Base-by-base conservation (phyloP, 2,329 filamentous ascomycete species). In the Penicillium fuscoglaucum region DNA sequence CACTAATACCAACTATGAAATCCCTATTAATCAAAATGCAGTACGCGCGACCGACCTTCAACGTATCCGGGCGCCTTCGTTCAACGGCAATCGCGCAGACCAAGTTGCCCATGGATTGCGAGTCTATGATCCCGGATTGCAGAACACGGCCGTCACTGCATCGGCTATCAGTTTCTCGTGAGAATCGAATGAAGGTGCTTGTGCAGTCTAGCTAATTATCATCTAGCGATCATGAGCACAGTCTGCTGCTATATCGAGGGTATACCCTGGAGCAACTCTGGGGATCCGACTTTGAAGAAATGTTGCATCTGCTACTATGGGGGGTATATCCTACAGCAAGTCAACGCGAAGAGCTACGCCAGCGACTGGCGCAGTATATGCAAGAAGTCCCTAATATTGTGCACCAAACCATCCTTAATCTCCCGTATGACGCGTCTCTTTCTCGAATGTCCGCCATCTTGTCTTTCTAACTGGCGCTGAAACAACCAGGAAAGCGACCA, bases 91-190 rank as follows among this genome's bases (percentile, higher is more conserved):
- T 44, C 61, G 59, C 13, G 63, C 62, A 3, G 68, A 72, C 39
- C 69, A 70, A 45, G 59, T 63, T 6, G 52, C 53, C 15, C 52
- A 59, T 45, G 73, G 72, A 12, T 61, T 76, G 7, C 66, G 70
- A 6, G 61, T 76, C 2, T 65, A 74, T 52, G 73, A 76, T 56
- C 70, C 71, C 0, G 73, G 73, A 0, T 61, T 73, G 33, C 62
- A 67, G 35, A 74, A 76, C 57, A 76, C 74, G 0, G 66, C 71
- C 0, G 69, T 72, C 3, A 60, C 66, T 24, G 57, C 71, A 55
- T 68, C 68, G 0, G 58, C 58, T 0, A 70, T 76, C 37, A 75
- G 70, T 31, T 70, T 70, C 53, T 69, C 70, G 74, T 75, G 62
- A 24, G 58, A 43, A 45, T 17, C 4, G 7, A 4, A n/a, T 10